Base-by-base conservation (phyloP, 2,329 filamentous ascomycete genomes). In the Scytalidium sp. region DNA sequence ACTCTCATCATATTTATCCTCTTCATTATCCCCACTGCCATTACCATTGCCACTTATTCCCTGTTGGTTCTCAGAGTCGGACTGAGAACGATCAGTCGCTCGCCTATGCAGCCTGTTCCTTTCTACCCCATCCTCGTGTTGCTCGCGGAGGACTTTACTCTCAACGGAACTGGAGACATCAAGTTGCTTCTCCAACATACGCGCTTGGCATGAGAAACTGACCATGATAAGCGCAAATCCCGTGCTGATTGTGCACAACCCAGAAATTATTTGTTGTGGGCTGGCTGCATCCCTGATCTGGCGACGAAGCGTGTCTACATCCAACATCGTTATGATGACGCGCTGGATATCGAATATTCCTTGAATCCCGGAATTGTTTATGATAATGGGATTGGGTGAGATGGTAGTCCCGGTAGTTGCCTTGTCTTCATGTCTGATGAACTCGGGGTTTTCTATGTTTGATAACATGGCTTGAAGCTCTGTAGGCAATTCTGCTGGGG, bases 321-420 rank as follows among this genome's bases (percentile, higher is more conserved):
- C 51, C 6, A 59, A 40, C 53, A 65, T 60, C 41, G 56, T 62
- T 36, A 64, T 51, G 49, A 64, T 54, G 21, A 64, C 57, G 42
- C 63, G 55, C 51, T 64, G 62, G 10, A 64, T 62, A 49, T 65
- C 63, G 40, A 65, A 63, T n/a, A 64, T 49, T 0, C 57, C 57
- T 41, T 62, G 56, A 43, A 64, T 64, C 7, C 63, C 63, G 10
- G 62, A 62, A 42, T 53, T 63, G 55, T 55, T 64, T 46, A 64
- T 49, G 45, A 53, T 58, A 45, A 68, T 67, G 25, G 64, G 65
- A 50, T 67, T 67, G 19, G 64, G 65, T 7, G 60, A 68, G 41
- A 65, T 64, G 51, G 60, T 67, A 27, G 52, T 57, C 11, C 59
- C 50, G n/a, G n/a, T n/a, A n/a, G n/a, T n/a, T n/a, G n/a, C n/a